Percentiles rank a stretch among this genome's conserved stretches.
Evolutionary conservation across 225 moss, liverwort and hornwort species (phyloP).

Genomic region (Physcomitrellopsis africana): DNA sequence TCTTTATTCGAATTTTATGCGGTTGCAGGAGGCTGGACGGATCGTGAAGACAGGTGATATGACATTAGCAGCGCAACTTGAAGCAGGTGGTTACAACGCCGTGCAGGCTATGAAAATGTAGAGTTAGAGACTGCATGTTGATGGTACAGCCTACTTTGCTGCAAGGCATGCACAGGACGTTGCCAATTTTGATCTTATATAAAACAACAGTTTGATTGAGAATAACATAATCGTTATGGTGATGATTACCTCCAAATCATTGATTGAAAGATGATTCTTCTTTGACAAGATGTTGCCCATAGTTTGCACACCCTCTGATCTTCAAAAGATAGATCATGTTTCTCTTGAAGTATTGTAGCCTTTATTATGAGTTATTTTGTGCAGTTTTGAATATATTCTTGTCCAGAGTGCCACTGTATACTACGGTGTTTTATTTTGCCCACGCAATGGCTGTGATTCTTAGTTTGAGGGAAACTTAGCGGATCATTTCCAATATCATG

Average conservation of each 20-base stretch:
- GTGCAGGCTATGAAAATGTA: conserved; percentile 36
- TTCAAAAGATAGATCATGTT: no score
- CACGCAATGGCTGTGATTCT: no score
- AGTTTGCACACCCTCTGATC: no score
- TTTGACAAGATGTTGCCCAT: no score
- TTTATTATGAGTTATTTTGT: no score
- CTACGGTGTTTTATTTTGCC: no score
- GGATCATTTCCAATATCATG: no score
- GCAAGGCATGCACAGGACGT: neutral
- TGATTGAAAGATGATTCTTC: no score
- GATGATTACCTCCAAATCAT: neutral
- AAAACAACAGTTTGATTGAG: neutral
- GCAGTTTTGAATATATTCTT: no score
- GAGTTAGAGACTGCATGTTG: neutral
- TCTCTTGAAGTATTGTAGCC: no score
- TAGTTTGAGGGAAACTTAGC: no score
- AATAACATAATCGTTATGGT: neutral
- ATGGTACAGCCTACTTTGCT: neutral
- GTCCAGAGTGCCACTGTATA: no score
- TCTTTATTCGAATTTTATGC: neutral
- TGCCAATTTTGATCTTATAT: neutral
- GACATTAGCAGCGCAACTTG: conserved; percentile 67
- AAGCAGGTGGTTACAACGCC: conserved; percentile 74
- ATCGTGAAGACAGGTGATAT: conserved; percentile 74
- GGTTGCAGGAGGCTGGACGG: conserved; percentile 63